These are phyloP conservation scores for Clitopilus passeckerianus DNA, from an alignment of 768 basidiomycete genomes.

Conservation along the genomic window DNA sequence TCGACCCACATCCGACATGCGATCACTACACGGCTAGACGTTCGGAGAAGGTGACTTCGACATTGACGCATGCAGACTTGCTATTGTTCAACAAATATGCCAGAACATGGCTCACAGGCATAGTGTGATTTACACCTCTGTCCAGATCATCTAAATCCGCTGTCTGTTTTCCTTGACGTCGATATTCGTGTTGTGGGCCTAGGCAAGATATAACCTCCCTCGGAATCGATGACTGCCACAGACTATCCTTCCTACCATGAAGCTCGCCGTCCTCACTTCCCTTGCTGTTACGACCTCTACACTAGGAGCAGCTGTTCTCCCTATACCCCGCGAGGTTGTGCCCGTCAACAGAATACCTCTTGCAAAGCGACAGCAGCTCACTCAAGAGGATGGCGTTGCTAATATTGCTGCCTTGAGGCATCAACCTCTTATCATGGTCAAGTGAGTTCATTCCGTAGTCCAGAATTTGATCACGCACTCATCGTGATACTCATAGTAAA, in stretches of 20 bases:
- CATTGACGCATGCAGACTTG: background rate
- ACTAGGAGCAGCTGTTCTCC: constrained; percentile 7
- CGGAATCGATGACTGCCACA: background rate
- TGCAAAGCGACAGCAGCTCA: constrained; percentile 16
- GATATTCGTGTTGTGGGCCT: background rate
- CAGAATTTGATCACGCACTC: background rate
- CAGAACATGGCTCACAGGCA: background rate
- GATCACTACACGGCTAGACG: background rate
- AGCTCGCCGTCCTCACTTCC: background rate
- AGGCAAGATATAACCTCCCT: background rate
- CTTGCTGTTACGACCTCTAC: constrained; percentile 4
- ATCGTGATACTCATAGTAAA: constrained; percentile 27
- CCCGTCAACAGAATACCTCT: constrained; percentile 19
- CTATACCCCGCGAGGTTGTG: constrained; percentile 5
- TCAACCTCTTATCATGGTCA: constrained; percentile 14
- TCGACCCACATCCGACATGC: background rate
- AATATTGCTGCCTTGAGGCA: constrained; percentile 15
- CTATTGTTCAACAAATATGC: background rate
- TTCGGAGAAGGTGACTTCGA: background rate
- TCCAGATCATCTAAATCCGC: background rate
- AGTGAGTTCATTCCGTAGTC: constrained; percentile 11
- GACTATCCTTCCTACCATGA: background rate
- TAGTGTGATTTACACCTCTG: background rate
- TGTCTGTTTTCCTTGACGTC: background rate
- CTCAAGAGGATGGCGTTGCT: constrained; percentile 19